Evolutionary conservation across 2,329 filamentous ascomycete species (phyloP), one percentile per base, ranked within the genome.

Genomic region (Neurospora sp.): DNA sequence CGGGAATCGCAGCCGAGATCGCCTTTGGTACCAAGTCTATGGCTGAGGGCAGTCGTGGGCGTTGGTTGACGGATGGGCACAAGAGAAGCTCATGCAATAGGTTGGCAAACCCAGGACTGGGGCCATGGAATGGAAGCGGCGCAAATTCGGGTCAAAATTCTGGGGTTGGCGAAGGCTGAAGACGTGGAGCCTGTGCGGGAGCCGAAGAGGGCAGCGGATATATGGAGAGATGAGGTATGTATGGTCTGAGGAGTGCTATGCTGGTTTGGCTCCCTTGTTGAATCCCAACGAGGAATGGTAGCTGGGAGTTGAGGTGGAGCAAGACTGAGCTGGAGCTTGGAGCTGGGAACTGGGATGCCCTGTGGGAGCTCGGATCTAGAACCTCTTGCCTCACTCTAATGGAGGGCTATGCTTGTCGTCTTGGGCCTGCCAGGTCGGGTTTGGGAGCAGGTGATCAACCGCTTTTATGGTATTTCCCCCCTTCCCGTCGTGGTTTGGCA

Each of bases 51-150:
- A 12, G 28, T 33, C 28, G 52, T 62, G 52, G 23, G 23, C 23
- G 52, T 36, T 62, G 52, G 52, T 15, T 62, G 52, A 62, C 28
- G 52, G 28, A 62, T 36, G 28, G 52, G 52, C 52, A 62, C 67
- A 66, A 43, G 39, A 69, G 68, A 67, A 67, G 69, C 67, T 70
- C 46, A 69, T 68, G 68, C 46, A 68, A 66, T 43, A 69, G 66
- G 69, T 62, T 33, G 65, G 68, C 33, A 15, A n/a, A 36, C 70
- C 70, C 41, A 70, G 46, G 68, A 69, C 46, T 68, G 65, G 43
- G 70, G 70, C 72, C 74, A 75, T 75, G 72, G 71, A 71, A 69
- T 41, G 68, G 52, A 36, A 68, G 19, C 23, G 41, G 52, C 52
- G 23, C 52, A 62, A 62, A 36, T 62, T 62, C 52, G 28, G 28